phyloP scores from a whole-genome alignment of 805 yeast species.

The Candida xyloterini region DNA sequence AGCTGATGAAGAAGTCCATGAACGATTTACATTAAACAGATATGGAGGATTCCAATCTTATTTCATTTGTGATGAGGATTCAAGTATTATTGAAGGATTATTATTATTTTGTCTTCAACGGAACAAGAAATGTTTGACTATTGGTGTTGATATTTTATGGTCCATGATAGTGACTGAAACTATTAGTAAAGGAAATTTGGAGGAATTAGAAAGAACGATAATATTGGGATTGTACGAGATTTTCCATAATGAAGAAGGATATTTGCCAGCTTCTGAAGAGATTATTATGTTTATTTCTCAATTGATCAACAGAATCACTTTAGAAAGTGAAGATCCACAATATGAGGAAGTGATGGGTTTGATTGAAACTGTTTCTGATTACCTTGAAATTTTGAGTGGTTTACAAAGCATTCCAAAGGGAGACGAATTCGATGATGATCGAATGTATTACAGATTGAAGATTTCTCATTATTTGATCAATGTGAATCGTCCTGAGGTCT shows the following conservation, averaged over 20 bases:
- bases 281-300: constrained; percentile 51
- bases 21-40: constrained; percentile 55
- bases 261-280: constrained; percentile 54
- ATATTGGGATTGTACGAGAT: constrained; percentile 62
- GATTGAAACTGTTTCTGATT: constrained; percentile 54
- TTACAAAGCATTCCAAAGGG: constrained; percentile 74
- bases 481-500: constrained; percentile 74
- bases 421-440: constrained; percentile 81
- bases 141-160: constrained; percentile 69
- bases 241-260: constrained; percentile 49
- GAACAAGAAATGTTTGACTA: constrained; percentile 55
- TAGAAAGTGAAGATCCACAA: constrained; percentile 66
- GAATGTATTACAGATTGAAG: constrained; percentile 75
- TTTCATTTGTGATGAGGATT: constrained; percentile 52
- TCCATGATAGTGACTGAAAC: constrained; percentile 67
- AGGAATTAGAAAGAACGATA: constrained; percentile 62
- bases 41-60: constrained; percentile 73
- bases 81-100: constrained; percentile 60
- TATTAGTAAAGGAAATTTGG: constrained; percentile 51
- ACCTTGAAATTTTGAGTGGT: constrained; percentile 62
- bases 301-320: constrained; percentile 45
- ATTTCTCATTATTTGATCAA: constrained; percentile 74
- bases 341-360: constrained; percentile 47
- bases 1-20: constrained; percentile 49
- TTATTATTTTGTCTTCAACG: constrained; percentile 68